phyloP scores from a whole-genome alignment of 306 rosid species.

The Begonia loranthoides region DNA sequence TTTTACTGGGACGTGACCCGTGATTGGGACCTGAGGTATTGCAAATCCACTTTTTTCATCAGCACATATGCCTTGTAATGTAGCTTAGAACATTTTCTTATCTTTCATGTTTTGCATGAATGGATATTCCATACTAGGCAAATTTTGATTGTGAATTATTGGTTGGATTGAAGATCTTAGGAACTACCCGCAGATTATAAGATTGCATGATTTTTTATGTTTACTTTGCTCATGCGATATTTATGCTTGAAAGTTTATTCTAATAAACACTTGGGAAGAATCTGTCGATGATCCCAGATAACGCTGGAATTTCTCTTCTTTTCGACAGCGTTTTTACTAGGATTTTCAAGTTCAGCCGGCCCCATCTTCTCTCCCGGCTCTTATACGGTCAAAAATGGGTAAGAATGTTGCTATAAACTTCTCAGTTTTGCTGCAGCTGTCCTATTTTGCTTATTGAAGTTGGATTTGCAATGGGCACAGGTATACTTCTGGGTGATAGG shows the following conservation, averaged over 20 bases:
- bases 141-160: too few relatives aligned
- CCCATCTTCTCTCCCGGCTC: conserved; percentile 39
- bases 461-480: conserved; percentile 23
- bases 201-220: too few relatives aligned
- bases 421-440: neutral
- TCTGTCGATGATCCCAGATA: too few relatives aligned
- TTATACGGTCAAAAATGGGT: conserved; percentile 76
- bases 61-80: too few relatives aligned
- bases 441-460: neutral
- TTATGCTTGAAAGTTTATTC: too few relatives aligned
- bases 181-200: too few relatives aligned
- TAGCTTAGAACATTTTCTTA: too few relatives aligned
- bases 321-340: conserved; percentile 69
- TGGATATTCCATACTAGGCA: too few relatives aligned
- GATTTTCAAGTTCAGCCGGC: conserved; percentile 74
- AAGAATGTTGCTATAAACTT: conserved; percentile 10
- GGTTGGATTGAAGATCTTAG: too few relatives aligned
- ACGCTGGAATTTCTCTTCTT: neutral
- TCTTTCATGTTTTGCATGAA: too few relatives aligned
- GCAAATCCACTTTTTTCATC: conserved; percentile 10
- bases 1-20: conserved; percentile 98
- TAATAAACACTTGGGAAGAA: too few relatives aligned
- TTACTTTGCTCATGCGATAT: too few relatives aligned
- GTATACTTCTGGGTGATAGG: conserved; percentile 86
- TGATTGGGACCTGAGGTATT: conserved; percentile 97